Evolutionary conservation across 352 stramenopile genomes (phyloP).

Genomic region (Phytophthora fragariaefolia): DNA sequence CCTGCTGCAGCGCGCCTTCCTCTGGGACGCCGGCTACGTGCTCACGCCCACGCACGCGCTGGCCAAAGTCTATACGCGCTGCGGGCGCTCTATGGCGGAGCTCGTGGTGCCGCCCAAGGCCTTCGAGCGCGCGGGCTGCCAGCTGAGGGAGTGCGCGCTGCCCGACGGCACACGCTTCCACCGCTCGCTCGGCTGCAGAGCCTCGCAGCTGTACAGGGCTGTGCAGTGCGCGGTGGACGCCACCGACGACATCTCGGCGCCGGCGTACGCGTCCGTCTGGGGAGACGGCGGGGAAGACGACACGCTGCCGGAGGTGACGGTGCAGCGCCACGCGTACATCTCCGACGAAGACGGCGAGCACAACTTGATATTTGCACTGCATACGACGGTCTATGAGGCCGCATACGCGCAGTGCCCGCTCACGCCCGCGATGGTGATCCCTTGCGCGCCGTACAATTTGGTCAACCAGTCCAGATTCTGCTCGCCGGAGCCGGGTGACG

Average conservation of each 20-base stretch:
- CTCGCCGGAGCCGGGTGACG: conserved; percentile 35
- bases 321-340: conserved; percentile 60
- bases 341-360: conserved; percentile 15
- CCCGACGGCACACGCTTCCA: conserved; percentile 42
- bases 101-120: conserved; percentile 65
- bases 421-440: conserved; percentile 63
- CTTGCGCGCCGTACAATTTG: conserved; percentile 53
- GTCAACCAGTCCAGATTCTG: conserved; percentile 53
- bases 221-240: conserved; percentile 67
- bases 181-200: conserved; percentile 53
- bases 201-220: conserved; percentile 42
- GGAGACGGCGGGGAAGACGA: conserved; percentile 61
- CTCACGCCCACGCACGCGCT: conserved; percentile 44
- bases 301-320: conserved; percentile 53
- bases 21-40: conserved; percentile 76
- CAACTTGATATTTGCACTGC: conserved; percentile 68
- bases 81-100: conserved; percentile 69
- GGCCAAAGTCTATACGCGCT: conserved; percentile 65
- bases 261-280: conserved; percentile 59
- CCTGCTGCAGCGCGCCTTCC: conserved; percentile 63
- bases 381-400: conserved; percentile 50
- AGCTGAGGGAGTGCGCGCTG: conserved; percentile 26
- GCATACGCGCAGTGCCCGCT: conserved; percentile 58
- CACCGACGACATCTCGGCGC: conserved; percentile 32
- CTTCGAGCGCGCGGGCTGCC: conserved; percentile 60